These are phyloP conservation scores for Cyberlindnera saturnus DNA, from an alignment of 805 yeast species.

Conservation along the genomic window DNA sequence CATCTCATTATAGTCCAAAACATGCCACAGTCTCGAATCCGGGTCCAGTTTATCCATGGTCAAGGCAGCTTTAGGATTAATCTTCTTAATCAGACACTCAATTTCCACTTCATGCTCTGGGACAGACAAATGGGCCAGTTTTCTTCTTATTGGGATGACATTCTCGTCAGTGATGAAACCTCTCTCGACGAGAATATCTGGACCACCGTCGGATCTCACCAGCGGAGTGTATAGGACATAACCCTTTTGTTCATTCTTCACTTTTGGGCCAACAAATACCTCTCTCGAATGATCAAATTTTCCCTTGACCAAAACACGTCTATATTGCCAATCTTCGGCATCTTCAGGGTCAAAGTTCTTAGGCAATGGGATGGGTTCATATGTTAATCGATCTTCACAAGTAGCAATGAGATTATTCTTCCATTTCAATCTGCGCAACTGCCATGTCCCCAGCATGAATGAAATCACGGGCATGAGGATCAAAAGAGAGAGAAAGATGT, in stretches of 20 bases:
- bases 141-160: conserved; percentile 48
- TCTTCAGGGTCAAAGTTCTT: conserved; percentile 55
- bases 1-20: conserved; percentile 80
- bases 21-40: conserved; percentile 65
- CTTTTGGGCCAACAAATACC: conserved; percentile 86
- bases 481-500: conserved; percentile 31
- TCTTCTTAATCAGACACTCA: conserved; percentile 66
- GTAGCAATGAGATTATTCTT: conserved; percentile 75
- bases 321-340: conserved; percentile 70
- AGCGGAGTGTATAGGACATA: conserved; percentile 80
- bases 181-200: conserved; percentile 75
- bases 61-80: conserved; percentile 53
- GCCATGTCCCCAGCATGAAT: conserved; percentile 91
- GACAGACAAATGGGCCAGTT: conserved; percentile 60
- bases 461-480: conserved; percentile 81
- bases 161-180: conserved; percentile 85
- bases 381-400: conserved; percentile 76
- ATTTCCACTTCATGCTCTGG: conserved; percentile 61
- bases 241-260: conserved; percentile 67
- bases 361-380: conserved; percentile 70
- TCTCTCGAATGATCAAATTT: conserved; percentile 79
- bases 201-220: conserved; percentile 65
- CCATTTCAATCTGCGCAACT: conserved; percentile 80
- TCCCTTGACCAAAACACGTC: conserved; percentile 74
- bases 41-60: conserved; percentile 69